Conservation (phyloP, 495 filamentous ascomycete genomes). For the Lasiosphaeria miniovina region DNA sequence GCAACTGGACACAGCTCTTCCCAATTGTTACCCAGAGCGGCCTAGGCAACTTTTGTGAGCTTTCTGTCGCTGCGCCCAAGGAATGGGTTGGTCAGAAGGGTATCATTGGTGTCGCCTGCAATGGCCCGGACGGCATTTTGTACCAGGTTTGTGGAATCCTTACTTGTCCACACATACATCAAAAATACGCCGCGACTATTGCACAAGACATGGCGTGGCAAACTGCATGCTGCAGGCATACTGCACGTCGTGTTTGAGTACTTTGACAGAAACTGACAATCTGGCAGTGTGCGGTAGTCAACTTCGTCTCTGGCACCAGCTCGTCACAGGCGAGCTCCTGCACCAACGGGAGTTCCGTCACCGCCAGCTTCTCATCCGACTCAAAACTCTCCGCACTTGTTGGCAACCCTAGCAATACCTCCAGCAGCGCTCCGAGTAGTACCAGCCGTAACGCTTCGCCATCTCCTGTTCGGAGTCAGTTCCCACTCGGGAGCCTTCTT, state of each 20-base stretch:
- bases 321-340: conserved; percentile 27
- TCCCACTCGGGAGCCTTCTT: conserved; percentile 21
- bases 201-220: no score
- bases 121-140: conserved; percentile 46
- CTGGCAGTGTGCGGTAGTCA: conserved; percentile 47
- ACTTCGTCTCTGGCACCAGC: conserved; percentile 45
- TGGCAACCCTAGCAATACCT: conserved; percentile 2
- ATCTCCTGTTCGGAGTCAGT: conserved; percentile 1
- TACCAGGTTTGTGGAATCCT: conserved; percentile 42
- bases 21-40: conserved; percentile 46
- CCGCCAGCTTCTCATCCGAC: conserved; percentile 35
- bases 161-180: not conserved
- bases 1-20: conserved; percentile 49
- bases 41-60: conserved; percentile 44
- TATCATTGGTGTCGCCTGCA: conserved; percentile 40
- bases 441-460: no score
- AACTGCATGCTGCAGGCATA: no score
- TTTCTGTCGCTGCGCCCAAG: conserved; percentile 35
- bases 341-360: conserved; percentile 42
- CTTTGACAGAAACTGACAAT: no score
- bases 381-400: conserved; percentile 30
- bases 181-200: not conserved
- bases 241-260: no score
- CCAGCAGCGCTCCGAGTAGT: not conserved
- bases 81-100: conserved; percentile 49